phyloP scores from a whole-genome alignment of 2,329 filamentous ascomycete species.

The Colletotrichum sp. region DNA sequence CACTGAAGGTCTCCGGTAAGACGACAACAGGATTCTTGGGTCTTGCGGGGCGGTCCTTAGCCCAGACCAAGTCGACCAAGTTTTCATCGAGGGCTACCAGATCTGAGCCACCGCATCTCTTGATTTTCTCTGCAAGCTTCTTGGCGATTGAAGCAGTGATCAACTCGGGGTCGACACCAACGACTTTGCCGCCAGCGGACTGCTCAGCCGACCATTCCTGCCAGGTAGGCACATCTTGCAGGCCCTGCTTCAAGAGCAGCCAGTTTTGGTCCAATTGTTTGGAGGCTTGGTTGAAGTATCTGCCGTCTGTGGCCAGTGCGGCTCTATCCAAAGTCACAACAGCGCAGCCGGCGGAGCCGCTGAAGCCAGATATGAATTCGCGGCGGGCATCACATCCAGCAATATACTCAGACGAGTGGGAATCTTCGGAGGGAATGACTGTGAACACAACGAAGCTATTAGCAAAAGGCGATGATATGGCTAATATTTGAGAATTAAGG shows the following conservation, averaged over 20 bases:
- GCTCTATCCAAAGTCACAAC: conserved; percentile 87
- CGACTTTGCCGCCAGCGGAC: conserved; percentile 82
- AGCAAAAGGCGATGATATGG: conserved; percentile 30
- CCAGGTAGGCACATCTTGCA: conserved; percentile 95
- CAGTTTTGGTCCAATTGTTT: conserved; percentile 93
- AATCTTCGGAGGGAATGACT: conserved; percentile 98
- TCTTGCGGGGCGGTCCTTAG: conserved; percentile 70
- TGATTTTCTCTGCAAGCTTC: conserved; percentile 85
- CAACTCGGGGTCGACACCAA: conserved; percentile 89
- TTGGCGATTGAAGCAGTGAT: conserved; percentile 69
- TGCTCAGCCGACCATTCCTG: conserved; percentile 94
- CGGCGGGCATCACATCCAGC: conserved; percentile 92
- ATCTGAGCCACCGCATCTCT: conserved; percentile 81
- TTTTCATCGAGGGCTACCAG: conserved; percentile 81
- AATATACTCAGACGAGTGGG: conserved; percentile 97
- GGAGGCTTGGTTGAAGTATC: conserved; percentile 96
- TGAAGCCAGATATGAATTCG: conserved; percentile 92
- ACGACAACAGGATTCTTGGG: conserved; percentile 79
- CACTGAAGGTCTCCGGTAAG: conserved; percentile 75
- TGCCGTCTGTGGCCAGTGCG: conserved; percentile 89
- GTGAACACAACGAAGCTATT: conserved; percentile 30
- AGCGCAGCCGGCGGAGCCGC: conserved; percentile 91
- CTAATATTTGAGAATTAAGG: not conserved
- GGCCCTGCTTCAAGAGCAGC: conserved; percentile 88
- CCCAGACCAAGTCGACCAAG: conserved; percentile 92